A percentile compares a stretch with the other conserved stretches of the same genome.
Conservation (phyloP, 495 filamentous ascomycete species). For the Penicillium manginii region DNA sequence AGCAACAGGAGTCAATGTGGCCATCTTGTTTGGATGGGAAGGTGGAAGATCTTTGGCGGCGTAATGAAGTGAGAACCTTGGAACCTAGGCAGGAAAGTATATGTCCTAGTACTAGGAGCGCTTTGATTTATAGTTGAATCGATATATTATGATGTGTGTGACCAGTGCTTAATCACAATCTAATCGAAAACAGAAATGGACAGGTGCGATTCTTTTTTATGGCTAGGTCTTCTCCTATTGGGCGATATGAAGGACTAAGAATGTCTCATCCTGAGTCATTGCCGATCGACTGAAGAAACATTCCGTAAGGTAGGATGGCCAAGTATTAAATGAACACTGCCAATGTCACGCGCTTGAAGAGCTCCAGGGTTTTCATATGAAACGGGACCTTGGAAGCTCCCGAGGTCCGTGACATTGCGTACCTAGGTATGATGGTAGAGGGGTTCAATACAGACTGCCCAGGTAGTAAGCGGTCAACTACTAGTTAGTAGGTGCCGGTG, state of each 20-base stretch:
- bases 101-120: background rate
- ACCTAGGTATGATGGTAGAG: too few relatives aligned
- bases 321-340: too few relatives aligned
- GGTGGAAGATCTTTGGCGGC: background rate
- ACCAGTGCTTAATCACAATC: background rate
- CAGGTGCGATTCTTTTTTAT: background rate
- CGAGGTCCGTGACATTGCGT: too few relatives aligned
- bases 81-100: too few relatives aligned
- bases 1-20: conserved; percentile 15
- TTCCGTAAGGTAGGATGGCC: too few relatives aligned
- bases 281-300: background rate
- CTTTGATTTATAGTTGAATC: background rate
- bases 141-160: background rate
- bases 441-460: too few relatives aligned
- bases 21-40: conserved; percentile 20
- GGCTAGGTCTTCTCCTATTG: background rate
- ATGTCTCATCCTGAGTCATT: conserved; percentile 2
- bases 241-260: background rate
- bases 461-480: too few relatives aligned
- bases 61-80: background rate
- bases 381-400: too few relatives aligned
- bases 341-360: too few relatives aligned
- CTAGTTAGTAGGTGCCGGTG: too few relatives aligned
- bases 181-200: background rate
- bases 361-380: too few relatives aligned